Conservation (phyloP, 75 land plant species). For the Cupressus sempervirens region DNA sequence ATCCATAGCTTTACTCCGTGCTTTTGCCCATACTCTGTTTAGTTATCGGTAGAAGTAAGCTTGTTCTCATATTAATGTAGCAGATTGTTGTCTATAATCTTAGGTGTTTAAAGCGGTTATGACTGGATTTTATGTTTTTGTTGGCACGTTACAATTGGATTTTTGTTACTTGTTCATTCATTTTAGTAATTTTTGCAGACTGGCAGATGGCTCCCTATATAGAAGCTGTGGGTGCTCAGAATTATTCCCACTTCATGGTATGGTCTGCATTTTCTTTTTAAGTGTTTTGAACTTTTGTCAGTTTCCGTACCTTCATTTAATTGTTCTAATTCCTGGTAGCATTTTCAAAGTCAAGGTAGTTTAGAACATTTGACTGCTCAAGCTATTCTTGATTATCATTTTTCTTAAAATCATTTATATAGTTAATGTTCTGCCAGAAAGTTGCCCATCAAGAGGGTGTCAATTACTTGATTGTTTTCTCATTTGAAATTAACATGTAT, state of each 20-base stretch:
- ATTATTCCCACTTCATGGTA: constrained; percentile 46
- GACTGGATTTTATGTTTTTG: neutral
- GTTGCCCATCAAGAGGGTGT: neutral
- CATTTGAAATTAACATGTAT: neutral
- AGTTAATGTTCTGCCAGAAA: neutral
- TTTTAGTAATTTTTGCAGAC: constrained; percentile 24
- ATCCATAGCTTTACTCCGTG: neutral
- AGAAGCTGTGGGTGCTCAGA: constrained; percentile 79
- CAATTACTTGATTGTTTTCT: neutral
- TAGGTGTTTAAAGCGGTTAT: neutral
- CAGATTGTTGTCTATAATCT: neutral
- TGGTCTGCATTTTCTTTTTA: constrained; percentile 9
- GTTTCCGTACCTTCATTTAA: neutral
- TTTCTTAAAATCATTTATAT: neutral
- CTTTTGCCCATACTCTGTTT: neutral
- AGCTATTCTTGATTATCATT: too few relatives aligned
- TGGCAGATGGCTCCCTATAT: constrained; percentile 96
- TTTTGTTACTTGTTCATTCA: neutral
- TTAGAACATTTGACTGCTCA: neutral
- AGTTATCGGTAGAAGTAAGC: neutral
- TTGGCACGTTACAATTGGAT: neutral
- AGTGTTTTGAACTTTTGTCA: neutral
- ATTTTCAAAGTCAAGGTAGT: neutral
- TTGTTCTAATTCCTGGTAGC: neutral
- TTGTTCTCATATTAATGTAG: neutral